Evolutionary conservation across 2,329 filamentous ascomycete genomes (phyloP).

Genomic region (Trichoderma pleuroti): DNA sequence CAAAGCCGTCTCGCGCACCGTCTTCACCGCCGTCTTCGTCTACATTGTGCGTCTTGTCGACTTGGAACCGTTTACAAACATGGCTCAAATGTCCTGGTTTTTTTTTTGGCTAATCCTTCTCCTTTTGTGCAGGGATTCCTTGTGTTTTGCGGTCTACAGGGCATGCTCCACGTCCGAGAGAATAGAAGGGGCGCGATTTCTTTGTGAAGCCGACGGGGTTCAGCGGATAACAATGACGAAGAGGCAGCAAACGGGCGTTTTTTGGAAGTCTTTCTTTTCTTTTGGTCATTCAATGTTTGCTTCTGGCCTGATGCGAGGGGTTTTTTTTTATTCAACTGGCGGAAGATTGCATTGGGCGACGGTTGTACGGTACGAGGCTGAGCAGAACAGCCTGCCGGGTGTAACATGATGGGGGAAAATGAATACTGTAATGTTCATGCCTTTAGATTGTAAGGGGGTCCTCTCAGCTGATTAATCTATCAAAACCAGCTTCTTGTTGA

Average conservation of each 20-base stretch:
- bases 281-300: neutral
- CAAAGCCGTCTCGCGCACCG: conserved; percentile 72
- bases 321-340: neutral
- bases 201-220: conserved; percentile 42
- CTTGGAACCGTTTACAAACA: neutral
- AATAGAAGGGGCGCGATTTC: conserved; percentile 81
- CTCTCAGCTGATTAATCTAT: neutral
- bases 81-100: too few relatives aligned
- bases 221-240: neutral
- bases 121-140: conserved; percentile 69
- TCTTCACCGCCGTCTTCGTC: conserved; percentile 84
- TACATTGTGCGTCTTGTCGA: conserved; percentile 66
- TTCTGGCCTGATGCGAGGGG: neutral
- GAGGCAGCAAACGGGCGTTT: neutral
- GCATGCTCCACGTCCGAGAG: conserved; percentile 78
- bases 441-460: neutral
- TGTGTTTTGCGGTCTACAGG: conserved; percentile 87
- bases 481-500: neutral
- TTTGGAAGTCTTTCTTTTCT: neutral
- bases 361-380: neutral
- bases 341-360: neutral
- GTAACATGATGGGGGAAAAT: neutral
- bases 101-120: neutral
- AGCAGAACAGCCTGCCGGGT: neutral
- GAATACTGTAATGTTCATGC: neutral